Evolutionary conservation across 495 filamentous ascomycete genomes (phyloP), one percentile per base, ranked within the genome.

Genomic region (Penicillium roqueforti): DNA sequence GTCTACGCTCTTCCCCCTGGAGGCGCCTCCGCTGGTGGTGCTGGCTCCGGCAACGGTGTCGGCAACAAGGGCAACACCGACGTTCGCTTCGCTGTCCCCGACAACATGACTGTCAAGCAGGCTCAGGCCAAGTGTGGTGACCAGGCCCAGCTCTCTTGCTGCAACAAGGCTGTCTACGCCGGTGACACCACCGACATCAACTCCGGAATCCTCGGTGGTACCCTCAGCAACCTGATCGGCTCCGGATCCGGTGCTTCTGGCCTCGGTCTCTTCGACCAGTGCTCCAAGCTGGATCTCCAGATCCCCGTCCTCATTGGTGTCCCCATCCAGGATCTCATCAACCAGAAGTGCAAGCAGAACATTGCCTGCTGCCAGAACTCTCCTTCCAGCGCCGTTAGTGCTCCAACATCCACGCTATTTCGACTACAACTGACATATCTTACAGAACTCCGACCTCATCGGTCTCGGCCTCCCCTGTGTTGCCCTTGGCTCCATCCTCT

Each of bases 351-450:
- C 76, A 75, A 76, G 69, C 72, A 75, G 68, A 74, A 70, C 63
- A 72, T 73, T 59, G 76, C 76, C 56, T 78, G 76, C 62, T 78
- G 76, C 72, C 76, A 78, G 70, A 62, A 68, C 64, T 72, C 72
- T 51, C 63, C 63, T 31, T 60, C 61, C 58, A 54, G 53, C 29
- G 69, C 73, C 49, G 70, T 74, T 50, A 63, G 74, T 56, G 36
- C 37, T 20, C 19, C 41, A n/a, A n/a, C n/a, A n/a, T n/a, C n/a
- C n/a, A n/a, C 9, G 3, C 6, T 10, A 9, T 23, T 10, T 8
- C 14, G 3, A 28, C 0, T 31, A 9, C 2, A 6, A 16, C 47
- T 66, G 52, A 67, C 63, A 44, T 42, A 32, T 13, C 11, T 2
- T n/a, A 20, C 5, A 65, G 55, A 36, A 61, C 55, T 66, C 66